Conservation (phyloP, 352 stramenopile genomes). For the Phytophthora cactorum region DNA sequence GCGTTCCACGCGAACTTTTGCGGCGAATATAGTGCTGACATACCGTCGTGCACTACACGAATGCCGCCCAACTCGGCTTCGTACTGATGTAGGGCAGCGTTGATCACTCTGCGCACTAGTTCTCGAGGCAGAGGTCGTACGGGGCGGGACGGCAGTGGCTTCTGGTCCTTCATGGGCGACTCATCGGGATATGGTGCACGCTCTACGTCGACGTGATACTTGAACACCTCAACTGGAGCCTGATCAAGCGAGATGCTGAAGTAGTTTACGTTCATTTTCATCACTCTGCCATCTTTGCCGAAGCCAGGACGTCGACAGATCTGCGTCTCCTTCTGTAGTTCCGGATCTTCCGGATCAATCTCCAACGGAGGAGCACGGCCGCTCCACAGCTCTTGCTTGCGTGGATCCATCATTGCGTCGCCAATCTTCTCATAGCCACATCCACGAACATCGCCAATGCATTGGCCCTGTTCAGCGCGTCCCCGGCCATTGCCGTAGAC, state of each 20-base stretch:
- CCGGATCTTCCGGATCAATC: slow-evolving; percentile 32
- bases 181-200: slow-evolving; percentile 29
- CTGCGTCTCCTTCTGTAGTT: slow-evolving; percentile 34
- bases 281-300: slow-evolving; percentile 27
- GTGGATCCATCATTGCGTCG: slow-evolving; percentile 50
- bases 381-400: slow-evolving; percentile 47
- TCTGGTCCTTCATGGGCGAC: slow-evolving; percentile 34
- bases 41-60: slow-evolving; percentile 67
- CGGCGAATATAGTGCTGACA: slow-evolving; percentile 59
- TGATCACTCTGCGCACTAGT: slow-evolving; percentile 58
- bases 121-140: slow-evolving; percentile 43
- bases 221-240: slow-evolving; percentile 55
- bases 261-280: slow-evolving; percentile 60
- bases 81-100: slow-evolving; percentile 47
- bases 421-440: slow-evolving; percentile 60
- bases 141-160: slow-evolving; percentile 43
- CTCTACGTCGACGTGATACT: slow-evolving; percentile 68
- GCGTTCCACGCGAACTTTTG: slow-evolving; percentile 50
- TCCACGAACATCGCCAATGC: slow-evolving; percentile 23
- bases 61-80: slow-evolving; percentile 47
- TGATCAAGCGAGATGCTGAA: slow-evolving; percentile 54
- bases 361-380: slow-evolving; percentile 27
- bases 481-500: slow-evolving; percentile 3
- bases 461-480: slow-evolving; percentile 2
- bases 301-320: slow-evolving; percentile 51